These are phyloP conservation scores for Suhomyces canberraensis DNA, from an alignment of 805 yeast genomes.

Conservation along the genomic window DNA sequence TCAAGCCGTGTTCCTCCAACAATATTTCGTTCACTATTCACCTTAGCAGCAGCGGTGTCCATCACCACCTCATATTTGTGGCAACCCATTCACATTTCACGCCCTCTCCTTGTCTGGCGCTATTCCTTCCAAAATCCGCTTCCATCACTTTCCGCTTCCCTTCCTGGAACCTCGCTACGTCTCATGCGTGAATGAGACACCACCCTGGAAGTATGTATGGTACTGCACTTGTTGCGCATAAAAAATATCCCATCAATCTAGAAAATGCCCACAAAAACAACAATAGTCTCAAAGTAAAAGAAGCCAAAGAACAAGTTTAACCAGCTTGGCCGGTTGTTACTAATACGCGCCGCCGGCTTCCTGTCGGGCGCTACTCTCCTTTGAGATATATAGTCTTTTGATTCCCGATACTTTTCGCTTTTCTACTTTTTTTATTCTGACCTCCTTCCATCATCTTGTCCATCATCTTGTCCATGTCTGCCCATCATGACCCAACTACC, in stretches of 20 bases:
- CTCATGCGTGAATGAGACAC: no score
- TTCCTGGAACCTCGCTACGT: no score
- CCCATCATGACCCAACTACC: constrained; percentile 21
- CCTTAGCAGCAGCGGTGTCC: no score
- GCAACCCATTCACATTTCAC: no score
- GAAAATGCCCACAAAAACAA: constrained; percentile 5
- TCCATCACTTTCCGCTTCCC: no score
- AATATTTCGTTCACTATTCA: no score
- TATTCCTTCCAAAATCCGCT: no score
- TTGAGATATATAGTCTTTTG: neutral
- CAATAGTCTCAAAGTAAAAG: constrained; percentile 3
- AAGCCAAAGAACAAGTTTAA: constrained; percentile 5
- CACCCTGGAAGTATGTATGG: neutral
- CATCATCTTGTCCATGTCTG: neutral
- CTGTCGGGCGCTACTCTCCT: neutral
- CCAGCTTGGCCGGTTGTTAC: constrained; percentile 3
- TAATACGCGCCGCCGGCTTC: neutral
- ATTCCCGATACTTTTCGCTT: neutral
- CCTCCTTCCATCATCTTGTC: neutral
- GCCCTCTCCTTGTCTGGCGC: no score
- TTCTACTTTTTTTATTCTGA: neutral
- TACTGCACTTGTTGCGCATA: neutral
- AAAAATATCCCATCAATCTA: constrained; percentile 2
- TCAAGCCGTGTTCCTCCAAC: no score
- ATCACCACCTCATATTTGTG: no score